phyloP scores from a whole-genome alignment of 2,329 filamentous ascomycete genomes.

The Cladosporium sp. region DNA sequence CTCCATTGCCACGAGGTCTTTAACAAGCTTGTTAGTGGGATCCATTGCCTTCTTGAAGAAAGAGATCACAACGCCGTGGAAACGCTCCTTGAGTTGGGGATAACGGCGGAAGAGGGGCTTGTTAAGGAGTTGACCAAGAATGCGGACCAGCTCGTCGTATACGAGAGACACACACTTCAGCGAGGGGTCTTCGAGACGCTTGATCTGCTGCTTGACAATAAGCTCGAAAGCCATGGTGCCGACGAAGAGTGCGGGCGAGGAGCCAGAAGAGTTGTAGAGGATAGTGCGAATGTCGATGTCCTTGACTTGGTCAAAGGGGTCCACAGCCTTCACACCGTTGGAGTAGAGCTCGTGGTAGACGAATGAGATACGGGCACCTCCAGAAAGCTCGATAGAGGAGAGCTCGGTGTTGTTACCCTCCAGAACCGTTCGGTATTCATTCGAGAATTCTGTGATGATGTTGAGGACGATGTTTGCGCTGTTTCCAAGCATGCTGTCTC shows the following conservation, averaged over 20 bases:
- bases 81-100: conserved; percentile 92
- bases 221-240: conserved; percentile 97
- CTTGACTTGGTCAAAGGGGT: conserved; percentile 96
- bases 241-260: conserved; percentile 92
- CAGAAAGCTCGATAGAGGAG: conserved; percentile 88
- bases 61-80: conserved; percentile 82
- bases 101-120: conserved; percentile 92
- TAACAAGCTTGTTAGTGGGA: conserved; percentile 94
- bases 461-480: conserved; percentile 94
- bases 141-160: conserved; percentile 95
- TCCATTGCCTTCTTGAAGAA: conserved; percentile 99
- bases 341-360: conserved; percentile 98
- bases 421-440: conserved; percentile 92
- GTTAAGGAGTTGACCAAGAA: conserved; percentile 79
- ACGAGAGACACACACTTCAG: conserved; percentile 96
- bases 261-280: conserved; percentile 98
- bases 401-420: conserved; percentile 97
- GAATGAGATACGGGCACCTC: conserved; percentile 96
- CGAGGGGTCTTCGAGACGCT: conserved; percentile 90
- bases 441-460: conserved; percentile 98
- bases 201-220: conserved; percentile 98
- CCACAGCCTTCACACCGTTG: conserved; percentile 94
- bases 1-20: conserved; percentile 91
- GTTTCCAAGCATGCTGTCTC: conserved; percentile 93
- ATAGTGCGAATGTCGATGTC: conserved; percentile 96